A percentile compares a stretch with the other conserved stretches of the same genome.
phyloP scores from a whole-genome alignment of 257 asterid species.

The Eustoma russellianum region DNA sequence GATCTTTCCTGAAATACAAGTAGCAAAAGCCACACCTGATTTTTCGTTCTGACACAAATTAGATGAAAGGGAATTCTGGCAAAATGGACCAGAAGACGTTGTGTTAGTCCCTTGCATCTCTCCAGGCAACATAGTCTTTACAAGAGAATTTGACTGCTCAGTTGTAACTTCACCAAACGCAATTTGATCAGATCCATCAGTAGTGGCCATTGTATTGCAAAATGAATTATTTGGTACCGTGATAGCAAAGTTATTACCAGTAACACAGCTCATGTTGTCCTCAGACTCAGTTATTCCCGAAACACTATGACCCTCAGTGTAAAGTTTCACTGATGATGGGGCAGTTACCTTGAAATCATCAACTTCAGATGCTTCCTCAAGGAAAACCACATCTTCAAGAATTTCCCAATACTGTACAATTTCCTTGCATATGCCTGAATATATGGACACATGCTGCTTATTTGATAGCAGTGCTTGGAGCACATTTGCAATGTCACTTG shows the following conservation, averaged over 20 bases:
- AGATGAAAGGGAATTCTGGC: slow-evolving; percentile 20
- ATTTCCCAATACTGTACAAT: slow-evolving; percentile 57
- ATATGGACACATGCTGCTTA: slow-evolving; percentile 29
- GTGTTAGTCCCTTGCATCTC: slow-evolving; percentile 16
- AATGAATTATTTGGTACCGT: slow-evolving; percentile 12
- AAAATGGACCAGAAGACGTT: slow-evolving; percentile 18
- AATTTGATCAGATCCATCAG: slow-evolving; percentile 13
- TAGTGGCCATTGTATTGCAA: slow-evolving; percentile 7
- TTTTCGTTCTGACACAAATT: slow-evolving; percentile 26
- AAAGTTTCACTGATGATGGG: slow-evolving; percentile 19
- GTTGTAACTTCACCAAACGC: slow-evolving; percentile 8
- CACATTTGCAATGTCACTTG: slow-evolving; percentile 46
- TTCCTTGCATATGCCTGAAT: slow-evolving; percentile 59
- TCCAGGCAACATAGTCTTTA: slow-evolving; percentile 11
- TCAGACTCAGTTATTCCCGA: slow-evolving; percentile 14
- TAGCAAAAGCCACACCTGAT: slow-evolving; percentile 24
- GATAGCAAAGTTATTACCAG: slow-evolving; percentile 20
- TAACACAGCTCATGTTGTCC: slow-evolving; percentile 24
- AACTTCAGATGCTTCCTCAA: slow-evolving; percentile 21
- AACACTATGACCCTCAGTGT: slow-evolving; percentile 16
- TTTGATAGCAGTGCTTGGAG: slow-evolving; percentile 37
- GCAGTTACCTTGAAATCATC: slow-evolving; percentile 18
- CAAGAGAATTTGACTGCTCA: slow-evolving; percentile 13
- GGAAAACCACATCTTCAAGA: slow-evolving; percentile 23
- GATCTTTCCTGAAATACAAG: slow-evolving; percentile 13